These are phyloP conservation scores for Coniochaeta ligniaria DNA, from an alignment of 2,329 filamentous ascomycete species.

Conservation along the genomic window DNA sequence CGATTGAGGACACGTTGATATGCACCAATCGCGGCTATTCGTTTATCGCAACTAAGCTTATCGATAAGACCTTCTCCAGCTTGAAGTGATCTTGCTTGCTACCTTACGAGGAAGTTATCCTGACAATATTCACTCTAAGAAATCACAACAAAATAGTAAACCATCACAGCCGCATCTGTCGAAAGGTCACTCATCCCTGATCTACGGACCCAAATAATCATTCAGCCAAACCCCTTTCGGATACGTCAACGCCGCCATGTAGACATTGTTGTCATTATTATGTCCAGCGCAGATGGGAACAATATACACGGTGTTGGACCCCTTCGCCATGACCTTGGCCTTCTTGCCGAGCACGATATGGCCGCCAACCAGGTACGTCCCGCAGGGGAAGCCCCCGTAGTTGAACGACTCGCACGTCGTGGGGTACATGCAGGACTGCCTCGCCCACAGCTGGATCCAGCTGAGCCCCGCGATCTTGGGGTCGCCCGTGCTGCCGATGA, in stretches of 20 bases:
- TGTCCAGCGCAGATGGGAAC: background rate
- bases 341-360: background rate
- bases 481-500: background rate
- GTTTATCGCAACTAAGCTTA: background rate
- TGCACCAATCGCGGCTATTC: background rate
- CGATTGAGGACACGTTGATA: slow-evolving; percentile 1
- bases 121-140: too few relatives aligned
- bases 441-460: background rate
- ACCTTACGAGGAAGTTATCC: too few relatives aligned
- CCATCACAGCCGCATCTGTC: too few relatives aligned
- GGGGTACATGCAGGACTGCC: background rate
- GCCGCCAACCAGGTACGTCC: background rate
- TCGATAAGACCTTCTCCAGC: background rate
- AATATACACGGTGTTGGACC: background rate
- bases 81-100: too few relatives aligned
- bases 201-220: background rate
- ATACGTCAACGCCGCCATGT: background rate
- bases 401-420: background rate
- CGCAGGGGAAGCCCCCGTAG: background rate
- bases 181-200: too few relatives aligned
- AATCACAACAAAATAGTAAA: too few relatives aligned
- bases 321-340: background rate
- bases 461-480: background rate
- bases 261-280: background rate
- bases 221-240: background rate